phyloP scores from a whole-genome alignment of 2,329 filamentous ascomycete genomes.

The Trichoderma asperellum region DNA sequence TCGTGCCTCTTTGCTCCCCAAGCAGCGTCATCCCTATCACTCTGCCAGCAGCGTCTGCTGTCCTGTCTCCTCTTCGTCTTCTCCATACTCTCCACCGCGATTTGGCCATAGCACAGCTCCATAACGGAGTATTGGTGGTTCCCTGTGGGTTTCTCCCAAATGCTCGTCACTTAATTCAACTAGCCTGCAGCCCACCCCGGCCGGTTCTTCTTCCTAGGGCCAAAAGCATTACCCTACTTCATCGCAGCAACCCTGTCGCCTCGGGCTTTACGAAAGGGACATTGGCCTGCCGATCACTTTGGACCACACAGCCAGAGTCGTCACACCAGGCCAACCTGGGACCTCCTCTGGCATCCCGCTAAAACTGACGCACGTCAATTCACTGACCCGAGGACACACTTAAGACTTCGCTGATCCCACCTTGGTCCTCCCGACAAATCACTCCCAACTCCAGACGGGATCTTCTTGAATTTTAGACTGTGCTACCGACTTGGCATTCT shows the following conservation, averaged over 20 bases:
- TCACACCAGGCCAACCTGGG: conserved; percentile 46
- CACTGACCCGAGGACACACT: conserved; percentile 49
- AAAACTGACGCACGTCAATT: conserved; percentile 48
- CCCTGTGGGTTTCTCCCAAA: conserved; percentile 27
- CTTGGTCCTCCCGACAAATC: conserved; percentile 39
- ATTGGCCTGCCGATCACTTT: conserved; percentile 59
- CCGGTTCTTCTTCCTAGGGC: conserved; percentile 41
- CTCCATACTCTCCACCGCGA: conserved; percentile 28
- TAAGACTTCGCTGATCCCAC: conserved; percentile 65
- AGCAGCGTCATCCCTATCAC: conserved; percentile 20
- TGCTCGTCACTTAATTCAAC: conserved; percentile 32
- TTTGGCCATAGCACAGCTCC: conserved; percentile 24
- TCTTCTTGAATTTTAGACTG: conserved; percentile 47
- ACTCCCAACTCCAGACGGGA: conserved; percentile 42
- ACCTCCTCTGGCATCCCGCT: conserved; percentile 33
- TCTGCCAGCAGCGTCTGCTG: conserved; percentile 16
- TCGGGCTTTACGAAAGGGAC: conserved; percentile 54
- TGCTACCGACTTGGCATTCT: conserved; percentile 51
- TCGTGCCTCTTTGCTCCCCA: neutral
- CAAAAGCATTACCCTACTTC: conserved; percentile 42
- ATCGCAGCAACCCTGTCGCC: conserved; percentile 51
- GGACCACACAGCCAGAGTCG: conserved; percentile 51
- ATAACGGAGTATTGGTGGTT: conserved; percentile 23
- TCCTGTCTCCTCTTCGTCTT: conserved; percentile 17
- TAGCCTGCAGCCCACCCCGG: conserved; percentile 42